Evolutionary conservation across 2,329 filamentous ascomycete species (phyloP), one percentile per base, ranked within the genome.

Genomic region (Corinectria fuckeliana): DNA sequence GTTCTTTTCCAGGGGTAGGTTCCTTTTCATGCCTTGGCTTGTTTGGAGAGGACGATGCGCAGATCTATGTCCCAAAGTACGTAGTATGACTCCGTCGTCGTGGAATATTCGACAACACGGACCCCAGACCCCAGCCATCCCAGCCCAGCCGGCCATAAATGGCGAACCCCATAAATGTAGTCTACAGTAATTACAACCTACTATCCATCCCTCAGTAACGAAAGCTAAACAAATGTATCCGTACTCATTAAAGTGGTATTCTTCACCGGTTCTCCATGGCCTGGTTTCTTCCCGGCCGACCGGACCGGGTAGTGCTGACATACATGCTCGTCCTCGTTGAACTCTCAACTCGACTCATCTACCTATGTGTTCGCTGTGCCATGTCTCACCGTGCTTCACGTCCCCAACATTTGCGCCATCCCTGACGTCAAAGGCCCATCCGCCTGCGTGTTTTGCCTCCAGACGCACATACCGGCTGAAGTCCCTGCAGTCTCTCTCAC

Each of bases 351-450:
- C 39, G 42, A 25, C 13, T 30, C 14, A 9, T 23, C 42, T 34
- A 59, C 20, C 62, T 50, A n/a, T n/a, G n/a, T n/a, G n/a, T n/a
- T 11, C 21, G 16, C 48, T 21, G 49, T 49, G 21, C 51, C 32
- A 16, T 39, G 53, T 52, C 56, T 51, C 42, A 7, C 52, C 58
- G 55, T 44, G 56, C 39, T 56, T 63, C 23, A 30, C 59, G 53
- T 63, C 65, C 66, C 62, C 64, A 69, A 68, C 66, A 68, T 57
- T 68, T 57, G 54, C 50, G 56, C 34, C 59, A 48, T 20, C 53
- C 61, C 64, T 61, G 50, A 68, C 50, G 61, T 69, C 63, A 60
- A n/a, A 62, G 26, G 21, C 41, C 52, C 25, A 49, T 42, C 45
- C 50, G 51, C 47, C 34, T 49, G 48, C 50, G 48, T 32, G 51